Conservation (phyloP, 805 yeast species). For the Candida coquimbonensis region DNA sequence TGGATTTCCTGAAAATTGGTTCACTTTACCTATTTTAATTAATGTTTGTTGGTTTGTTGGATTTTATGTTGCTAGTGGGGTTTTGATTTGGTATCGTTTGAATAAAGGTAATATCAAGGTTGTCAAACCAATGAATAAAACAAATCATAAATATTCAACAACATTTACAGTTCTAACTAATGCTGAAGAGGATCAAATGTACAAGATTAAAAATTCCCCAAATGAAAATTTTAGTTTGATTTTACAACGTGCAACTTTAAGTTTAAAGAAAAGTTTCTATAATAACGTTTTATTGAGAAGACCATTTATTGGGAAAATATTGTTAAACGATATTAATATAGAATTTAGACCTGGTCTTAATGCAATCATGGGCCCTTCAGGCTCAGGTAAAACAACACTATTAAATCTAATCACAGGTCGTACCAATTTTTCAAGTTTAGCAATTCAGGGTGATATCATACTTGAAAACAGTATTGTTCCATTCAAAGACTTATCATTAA, state of each 20-base stretch:
- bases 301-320: slow-evolving; percentile 7
- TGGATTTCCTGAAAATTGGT: slow-evolving; percentile 64
- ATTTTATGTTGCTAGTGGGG: slow-evolving; percentile 41
- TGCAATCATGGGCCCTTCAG: slow-evolving; percentile 78
- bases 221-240: slow-evolving; percentile 2
- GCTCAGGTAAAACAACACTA: slow-evolving; percentile 69
- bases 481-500: slow-evolving; percentile 27
- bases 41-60: slow-evolving; percentile 53
- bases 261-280: slow-evolving; percentile 8
- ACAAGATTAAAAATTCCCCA: background rate
- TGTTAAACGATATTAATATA: slow-evolving; percentile 39
- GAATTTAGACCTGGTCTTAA: slow-evolving; percentile 68
- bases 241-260: slow-evolving; percentile 8
- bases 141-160: no score
- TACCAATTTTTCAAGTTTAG: slow-evolving; percentile 22
- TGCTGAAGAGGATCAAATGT: background rate
- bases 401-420: slow-evolving; percentile 59
- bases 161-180: background rate
- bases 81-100: slow-evolving; percentile 38
- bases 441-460: slow-evolving; percentile 33
- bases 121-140: slow-evolving; percentile 13
- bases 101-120: slow-evolving; percentile 18
- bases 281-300: slow-evolving; percentile 3
- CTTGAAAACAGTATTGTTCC: slow-evolving; percentile 36
- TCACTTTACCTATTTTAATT: slow-evolving; percentile 54